Evolutionary conservation across 495 filamentous ascomycete genomes (phyloP), one percentile per base, ranked within the genome.

Genomic region (Trichoderma gamsii): DNA sequence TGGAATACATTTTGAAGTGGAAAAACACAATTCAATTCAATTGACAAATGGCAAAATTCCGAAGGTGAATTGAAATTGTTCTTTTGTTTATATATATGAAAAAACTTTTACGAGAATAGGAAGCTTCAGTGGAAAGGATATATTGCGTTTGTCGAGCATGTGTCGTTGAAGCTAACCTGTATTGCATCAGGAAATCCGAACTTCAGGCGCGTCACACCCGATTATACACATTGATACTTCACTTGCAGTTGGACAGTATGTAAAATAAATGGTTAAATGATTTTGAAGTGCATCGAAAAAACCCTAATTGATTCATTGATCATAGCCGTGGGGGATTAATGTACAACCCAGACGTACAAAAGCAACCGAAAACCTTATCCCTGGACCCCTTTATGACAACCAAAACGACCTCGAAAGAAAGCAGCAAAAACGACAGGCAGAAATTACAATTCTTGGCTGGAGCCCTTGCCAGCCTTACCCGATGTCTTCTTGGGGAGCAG

Each of bases 401-500:
- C 88, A 88, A 88, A 86, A 84, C 82, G 81, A 86, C 67, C 38
- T 63, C 41, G 29, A 81, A 84, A 87, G 81, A 83, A 79, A 79
- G 79, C 83, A 79, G 79, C 83, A 82, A 86, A 83, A 81, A 69
- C 71, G 69, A 78, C 66, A 70, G 68, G 71, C 72, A 69, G 67
- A 76, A 77, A 74, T 84, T 89, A 97, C 80, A 97, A 83, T 86
- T 97, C 93, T 85, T 96, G 92, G 83, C 90, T 93, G 65, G 87
- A 82, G 76, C 84, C 88, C 88, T 96, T 96, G 80, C 90, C 92
- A 79, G 86, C 83, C 89, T 96, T 97, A 76, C 88, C 85, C 73
- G 87, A 85, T 51, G 93, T 96, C 90, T 97, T 97, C 92, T 97
- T 97, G 79, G 93, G 93, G 25, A 97, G 89, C 61, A 97, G 91